Conservation (phyloP, 345 rosid species). For the Pistacia atlantica region DNA sequence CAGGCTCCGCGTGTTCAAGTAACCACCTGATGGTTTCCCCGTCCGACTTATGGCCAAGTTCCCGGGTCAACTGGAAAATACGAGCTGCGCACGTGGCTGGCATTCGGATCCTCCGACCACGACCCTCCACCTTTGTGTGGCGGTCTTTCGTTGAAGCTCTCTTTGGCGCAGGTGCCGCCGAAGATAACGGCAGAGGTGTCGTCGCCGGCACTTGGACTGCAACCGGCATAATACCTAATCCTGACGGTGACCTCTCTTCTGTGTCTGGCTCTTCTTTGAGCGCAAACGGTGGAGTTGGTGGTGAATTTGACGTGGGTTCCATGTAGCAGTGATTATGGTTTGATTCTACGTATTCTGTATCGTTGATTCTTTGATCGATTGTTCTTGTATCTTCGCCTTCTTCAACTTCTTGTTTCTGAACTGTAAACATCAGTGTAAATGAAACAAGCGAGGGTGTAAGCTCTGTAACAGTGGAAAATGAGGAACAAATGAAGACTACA, state of each 20-base stretch:
- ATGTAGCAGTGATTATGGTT: conserved; percentile 2
- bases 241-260: conserved; percentile 2
- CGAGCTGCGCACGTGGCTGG: conserved; percentile 95
- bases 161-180: conserved; percentile 40
- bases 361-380: conserved; percentile 11
- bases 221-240: conserved; percentile 26
- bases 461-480: no score
- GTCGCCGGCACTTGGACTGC: conserved; percentile 39
- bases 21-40: conserved; percentile 93
- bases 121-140: conserved; percentile 91
- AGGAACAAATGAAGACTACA: background rate
- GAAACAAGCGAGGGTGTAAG: background rate
- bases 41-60: conserved; percentile 87
- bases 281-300: conserved; percentile 12
- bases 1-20: conserved; percentile 83
- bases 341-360: conserved; percentile 1
- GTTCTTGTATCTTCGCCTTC: conserved; percentile 11
- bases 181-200: conserved; percentile 34
- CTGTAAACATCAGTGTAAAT: background rate
- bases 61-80: conserved; percentile 84
- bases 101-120: conserved; percentile 95
- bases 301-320: conserved; percentile 6
- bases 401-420: conserved; percentile 28
- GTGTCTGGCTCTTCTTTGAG: conserved; percentile 50
- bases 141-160: conserved; percentile 82